Evolutionary conservation across 768 basidiomycete species (phyloP).

Genomic region (Agaricus bisporus): DNA sequence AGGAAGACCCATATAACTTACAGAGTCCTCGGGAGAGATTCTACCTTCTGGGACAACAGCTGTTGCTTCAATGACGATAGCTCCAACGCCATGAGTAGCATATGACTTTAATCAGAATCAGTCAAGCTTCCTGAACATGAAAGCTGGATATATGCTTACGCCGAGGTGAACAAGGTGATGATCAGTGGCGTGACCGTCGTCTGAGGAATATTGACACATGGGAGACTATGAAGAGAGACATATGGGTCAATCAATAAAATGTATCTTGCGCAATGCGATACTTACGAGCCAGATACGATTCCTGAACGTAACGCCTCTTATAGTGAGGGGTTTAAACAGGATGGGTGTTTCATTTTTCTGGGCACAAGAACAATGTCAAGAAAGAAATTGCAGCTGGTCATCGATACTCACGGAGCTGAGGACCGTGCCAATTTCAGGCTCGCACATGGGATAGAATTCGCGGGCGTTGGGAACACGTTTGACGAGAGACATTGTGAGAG

Average conservation of each 20-base stretch:
- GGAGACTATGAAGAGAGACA: conserved; percentile 38
- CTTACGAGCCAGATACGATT: conserved; percentile 68
- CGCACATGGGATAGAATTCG: conserved; percentile 55
- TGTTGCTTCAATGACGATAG: conserved; percentile 70
- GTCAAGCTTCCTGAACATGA: background rate
- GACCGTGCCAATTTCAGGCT: conserved; percentile 45
- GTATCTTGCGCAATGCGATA: background rate
- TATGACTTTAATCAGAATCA: conserved; percentile 41
- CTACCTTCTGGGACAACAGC: conserved; percentile 69
- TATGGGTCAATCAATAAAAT: background rate
- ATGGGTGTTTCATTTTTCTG: conserved; percentile 44
- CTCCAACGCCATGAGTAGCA: conserved; percentile 66
- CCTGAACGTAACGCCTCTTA: conserved; percentile 60
- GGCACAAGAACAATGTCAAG: background rate
- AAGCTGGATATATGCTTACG: conserved; percentile 28
- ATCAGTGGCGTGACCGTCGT: conserved; percentile 71
- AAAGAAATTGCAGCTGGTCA: background rate
- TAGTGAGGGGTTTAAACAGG: conserved; percentile 63
- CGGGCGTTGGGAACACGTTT: conserved; percentile 39
- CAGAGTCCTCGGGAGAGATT: conserved; percentile 71
- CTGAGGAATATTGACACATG: conserved; percentile 79
- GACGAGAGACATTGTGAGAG: conserved; percentile 25
- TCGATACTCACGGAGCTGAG: conserved; percentile 12
- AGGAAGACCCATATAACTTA: conserved; percentile 18
- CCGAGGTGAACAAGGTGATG: conserved; percentile 85